These are phyloP conservation scores for Elongisporangium senticosum DNA, from an alignment of 352 stramenopile genomes.

Conservation along the genomic window DNA sequence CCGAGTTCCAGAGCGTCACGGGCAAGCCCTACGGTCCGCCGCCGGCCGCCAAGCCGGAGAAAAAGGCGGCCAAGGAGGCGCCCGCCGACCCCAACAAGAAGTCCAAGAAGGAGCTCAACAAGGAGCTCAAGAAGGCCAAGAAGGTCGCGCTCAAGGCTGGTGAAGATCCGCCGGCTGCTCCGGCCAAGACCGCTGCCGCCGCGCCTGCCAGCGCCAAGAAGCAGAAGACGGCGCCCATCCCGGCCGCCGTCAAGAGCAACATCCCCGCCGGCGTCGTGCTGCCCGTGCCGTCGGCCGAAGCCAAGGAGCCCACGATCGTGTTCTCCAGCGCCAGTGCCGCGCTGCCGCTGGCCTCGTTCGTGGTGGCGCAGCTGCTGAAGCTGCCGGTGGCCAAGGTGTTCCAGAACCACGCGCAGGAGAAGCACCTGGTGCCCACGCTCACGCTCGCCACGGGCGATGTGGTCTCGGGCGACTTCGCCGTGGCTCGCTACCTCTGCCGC, in stretches of 20 bases:
- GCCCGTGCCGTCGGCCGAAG: conserved; percentile 28
- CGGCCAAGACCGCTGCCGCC: conserved; percentile 7
- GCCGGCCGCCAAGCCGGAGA: conserved; percentile 57
- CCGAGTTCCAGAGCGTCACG: conserved; percentile 68
- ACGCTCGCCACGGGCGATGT: conserved; percentile 41
- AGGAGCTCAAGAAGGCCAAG: conserved; percentile 83
- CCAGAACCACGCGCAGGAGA: conserved; percentile 38
- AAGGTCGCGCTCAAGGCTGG: conserved; percentile 68
- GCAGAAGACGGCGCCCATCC: conserved; percentile 18
- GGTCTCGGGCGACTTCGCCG: conserved; percentile 76
- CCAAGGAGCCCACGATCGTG: conserved; percentile 45
- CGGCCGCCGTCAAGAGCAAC: conserved; percentile 4
- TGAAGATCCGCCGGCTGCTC: conserved; percentile 8
- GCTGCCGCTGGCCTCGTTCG: conserved; percentile 59
- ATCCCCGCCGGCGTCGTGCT: conserved; percentile 31
- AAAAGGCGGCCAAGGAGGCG: conserved; percentile 28
- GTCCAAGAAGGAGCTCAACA: conserved; percentile 87
- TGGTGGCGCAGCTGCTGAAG: conserved; percentile 55
- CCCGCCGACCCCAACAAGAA: conserved; percentile 55
- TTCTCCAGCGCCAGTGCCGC: conserved; percentile 42
- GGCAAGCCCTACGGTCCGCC: conserved; percentile 68
- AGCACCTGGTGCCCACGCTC: conserved; percentile 63
- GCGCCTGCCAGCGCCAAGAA: conserved; percentile 18
- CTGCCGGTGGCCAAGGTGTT: conserved; percentile 37
- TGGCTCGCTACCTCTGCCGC: conserved; percentile 65